Conservation (phyloP, 2,329 filamentous ascomycete species). For the Aspergillus nomiae region DNA sequence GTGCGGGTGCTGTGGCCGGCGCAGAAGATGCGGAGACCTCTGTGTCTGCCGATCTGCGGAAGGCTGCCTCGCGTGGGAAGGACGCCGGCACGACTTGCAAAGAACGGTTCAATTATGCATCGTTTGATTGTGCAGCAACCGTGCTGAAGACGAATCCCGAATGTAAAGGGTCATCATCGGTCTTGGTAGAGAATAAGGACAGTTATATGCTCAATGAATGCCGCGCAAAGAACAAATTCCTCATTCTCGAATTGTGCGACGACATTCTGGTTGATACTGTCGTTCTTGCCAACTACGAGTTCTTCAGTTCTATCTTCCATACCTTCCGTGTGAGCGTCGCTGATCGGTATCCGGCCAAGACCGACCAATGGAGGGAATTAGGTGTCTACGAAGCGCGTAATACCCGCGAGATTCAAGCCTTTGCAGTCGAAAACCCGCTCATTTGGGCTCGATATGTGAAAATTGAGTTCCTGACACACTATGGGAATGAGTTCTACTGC, state of each 20-base stretch:
- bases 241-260: slow-evolving; percentile 92
- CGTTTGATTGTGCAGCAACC: slow-evolving; percentile 93
- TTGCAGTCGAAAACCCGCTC: slow-evolving; percentile 87
- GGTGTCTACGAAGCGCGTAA: slow-evolving; percentile 91
- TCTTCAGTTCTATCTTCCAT: slow-evolving; percentile 96
- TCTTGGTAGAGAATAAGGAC: slow-evolving; percentile 96
- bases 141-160: slow-evolving; percentile 86
- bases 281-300: slow-evolving; percentile 97
- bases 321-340: slow-evolving; percentile 90
- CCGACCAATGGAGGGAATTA: slow-evolving; percentile 86
- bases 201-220: slow-evolving; percentile 98
- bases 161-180: slow-evolving; percentile 82
- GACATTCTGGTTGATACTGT: slow-evolving; percentile 86
- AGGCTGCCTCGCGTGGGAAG: slow-evolving; percentile 71
- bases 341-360: slow-evolving; percentile 89
- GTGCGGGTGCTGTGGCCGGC: slow-evolving; percentile 25
- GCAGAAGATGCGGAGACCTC: slow-evolving; percentile 32
- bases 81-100: slow-evolving; percentile 98
- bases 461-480: slow-evolving; percentile 90
- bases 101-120: slow-evolving; percentile 95
- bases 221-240: slow-evolving; percentile 81
- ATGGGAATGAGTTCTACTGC: slow-evolving; percentile 95
- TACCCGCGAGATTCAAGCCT: slow-evolving; percentile 89
- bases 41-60: slow-evolving; percentile 50
- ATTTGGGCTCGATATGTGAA: slow-evolving; percentile 95